Conservation (phyloP, 129 eudicot genomes). For the Saussurea involucrata region DNA sequence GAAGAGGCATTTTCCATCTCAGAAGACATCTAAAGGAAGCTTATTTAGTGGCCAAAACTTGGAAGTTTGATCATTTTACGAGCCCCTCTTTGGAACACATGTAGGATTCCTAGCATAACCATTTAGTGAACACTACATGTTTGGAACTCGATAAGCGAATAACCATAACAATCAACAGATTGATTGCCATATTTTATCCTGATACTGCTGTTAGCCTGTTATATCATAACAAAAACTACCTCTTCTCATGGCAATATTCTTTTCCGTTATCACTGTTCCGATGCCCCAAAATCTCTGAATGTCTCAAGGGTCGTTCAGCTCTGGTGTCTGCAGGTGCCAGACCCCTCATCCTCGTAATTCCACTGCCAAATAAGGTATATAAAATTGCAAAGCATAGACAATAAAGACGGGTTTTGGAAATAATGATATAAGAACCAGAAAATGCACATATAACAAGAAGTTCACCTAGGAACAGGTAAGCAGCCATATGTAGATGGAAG, state of each 20-base stretch:
- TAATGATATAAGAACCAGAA: not conserved
- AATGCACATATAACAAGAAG: slow-evolving; percentile 22
- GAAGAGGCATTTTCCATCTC: too few species aligned
- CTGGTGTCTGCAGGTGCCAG: slow-evolving; percentile 36
- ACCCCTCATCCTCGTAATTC: slow-evolving; percentile 42
- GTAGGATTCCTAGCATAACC: not conserved
- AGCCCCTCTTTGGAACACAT: too few species aligned
- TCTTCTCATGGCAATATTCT: slow-evolving; percentile 40
- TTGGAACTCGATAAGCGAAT: too few species aligned
- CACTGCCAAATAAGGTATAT: slow-evolving; percentile 27
- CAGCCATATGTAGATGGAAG: slow-evolving; percentile 47
- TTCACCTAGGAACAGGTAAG: slow-evolving; percentile 54
- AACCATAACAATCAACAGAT: not conserved
- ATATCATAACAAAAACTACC: slow-evolving; percentile 38
- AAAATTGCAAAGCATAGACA: not conserved
- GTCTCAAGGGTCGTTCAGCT: slow-evolving; percentile 25
- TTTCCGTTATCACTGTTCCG: slow-evolving; percentile 35
- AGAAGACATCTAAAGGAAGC: too few species aligned
- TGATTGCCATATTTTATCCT: not conserved
- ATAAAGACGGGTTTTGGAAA: not conserved
- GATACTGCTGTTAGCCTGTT: slow-evolving; percentile 3
- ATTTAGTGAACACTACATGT: not conserved
- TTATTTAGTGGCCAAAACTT: too few species aligned
- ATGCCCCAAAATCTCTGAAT: slow-evolving; percentile 38
- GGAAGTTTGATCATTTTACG: too few species aligned